Conservation (phyloP, 2,329 filamentous ascomycete species). For the Thelonectria discophora region DNA sequence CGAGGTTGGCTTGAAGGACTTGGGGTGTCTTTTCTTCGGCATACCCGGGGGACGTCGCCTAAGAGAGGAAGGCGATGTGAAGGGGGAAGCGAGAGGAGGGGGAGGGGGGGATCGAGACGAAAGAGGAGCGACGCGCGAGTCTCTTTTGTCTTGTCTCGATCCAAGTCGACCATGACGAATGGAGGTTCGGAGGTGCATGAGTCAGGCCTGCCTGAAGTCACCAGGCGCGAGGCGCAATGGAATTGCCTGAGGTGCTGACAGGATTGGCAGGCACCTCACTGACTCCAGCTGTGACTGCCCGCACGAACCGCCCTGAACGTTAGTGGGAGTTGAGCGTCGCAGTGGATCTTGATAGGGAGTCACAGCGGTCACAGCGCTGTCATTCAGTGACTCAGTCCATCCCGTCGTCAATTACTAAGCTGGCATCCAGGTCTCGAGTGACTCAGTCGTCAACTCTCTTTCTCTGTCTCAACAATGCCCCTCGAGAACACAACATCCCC, state of each 20-base stretch:
- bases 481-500: too few species aligned
- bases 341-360: not conserved
- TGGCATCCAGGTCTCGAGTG: not conserved
- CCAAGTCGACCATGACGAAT: constrained; percentile 19
- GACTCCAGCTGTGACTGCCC: not conserved
- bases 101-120: constrained; percentile 18
- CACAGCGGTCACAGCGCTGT: constrained; percentile 5
- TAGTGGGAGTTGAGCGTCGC: not conserved
- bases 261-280: not conserved
- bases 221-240: not conserved
- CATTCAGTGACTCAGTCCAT: not conserved
- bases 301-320: not conserved
- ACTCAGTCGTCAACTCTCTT: too few species aligned
- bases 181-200: constrained; percentile 13
- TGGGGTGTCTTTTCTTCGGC: constrained; percentile 70
- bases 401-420: not conserved
- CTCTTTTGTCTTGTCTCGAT: constrained; percentile 16
- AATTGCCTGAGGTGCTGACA: not conserved
- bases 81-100: constrained; percentile 30
- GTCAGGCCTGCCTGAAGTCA: constrained; percentile 4
- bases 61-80: constrained; percentile 9
- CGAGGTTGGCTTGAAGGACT: constrained; percentile 67
- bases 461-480: too few species aligned
- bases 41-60: constrained; percentile 51
- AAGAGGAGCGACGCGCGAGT: constrained; percentile 17